Evolutionary conservation across 306 rosid species (phyloP).

Genomic region (Pyrus communis): DNA sequence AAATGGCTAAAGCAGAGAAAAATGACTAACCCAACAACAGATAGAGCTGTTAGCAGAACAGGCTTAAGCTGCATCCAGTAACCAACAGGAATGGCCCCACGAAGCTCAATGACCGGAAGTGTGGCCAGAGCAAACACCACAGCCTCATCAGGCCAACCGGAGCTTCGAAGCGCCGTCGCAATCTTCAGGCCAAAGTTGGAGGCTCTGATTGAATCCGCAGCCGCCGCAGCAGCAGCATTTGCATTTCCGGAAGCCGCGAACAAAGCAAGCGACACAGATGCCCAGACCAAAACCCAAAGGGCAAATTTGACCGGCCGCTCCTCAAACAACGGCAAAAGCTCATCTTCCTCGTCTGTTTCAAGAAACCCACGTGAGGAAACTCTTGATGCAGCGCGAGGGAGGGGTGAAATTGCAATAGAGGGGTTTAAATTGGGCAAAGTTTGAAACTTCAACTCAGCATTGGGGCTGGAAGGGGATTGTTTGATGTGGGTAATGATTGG

Average conservation of each 20-base stretch:
- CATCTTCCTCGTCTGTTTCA: slow-evolving; percentile 31
- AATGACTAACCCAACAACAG: slow-evolving; percentile 67
- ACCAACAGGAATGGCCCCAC: slow-evolving; percentile 95
- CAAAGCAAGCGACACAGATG: slow-evolving; percentile 73
- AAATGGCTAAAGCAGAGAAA: not conserved
- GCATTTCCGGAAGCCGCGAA: slow-evolving; percentile 80
- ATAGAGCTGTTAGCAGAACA: slow-evolving; percentile 35
- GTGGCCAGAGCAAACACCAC: slow-evolving; percentile 82
- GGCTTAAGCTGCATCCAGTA: slow-evolving; percentile 89
- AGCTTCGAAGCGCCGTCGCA: slow-evolving; percentile 54
- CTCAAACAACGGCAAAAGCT: slow-evolving; percentile 30
- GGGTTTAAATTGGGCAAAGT: slow-evolving; percentile 10
- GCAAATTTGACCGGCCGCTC: slow-evolving; percentile 49
- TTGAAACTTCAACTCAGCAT: slow-evolving; percentile 11
- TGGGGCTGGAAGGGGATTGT: slow-evolving; percentile 15
- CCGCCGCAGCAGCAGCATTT: slow-evolving; percentile 79
- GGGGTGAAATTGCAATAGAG: slow-evolving; percentile 13
- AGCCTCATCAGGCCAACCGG: slow-evolving; percentile 71
- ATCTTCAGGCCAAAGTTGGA: slow-evolving; percentile 71
- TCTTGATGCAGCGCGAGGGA: slow-evolving; percentile 13
- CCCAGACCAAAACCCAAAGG: slow-evolving; percentile 72
- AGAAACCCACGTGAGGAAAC: slow-evolving; percentile 34
- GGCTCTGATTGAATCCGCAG: slow-evolving; percentile 71
- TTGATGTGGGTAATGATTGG: not conserved
- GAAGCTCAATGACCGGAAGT: slow-evolving; percentile 93